phyloP scores from a whole-genome alignment of 805 yeast species.

The Candida vartiovaarae region DNA sequence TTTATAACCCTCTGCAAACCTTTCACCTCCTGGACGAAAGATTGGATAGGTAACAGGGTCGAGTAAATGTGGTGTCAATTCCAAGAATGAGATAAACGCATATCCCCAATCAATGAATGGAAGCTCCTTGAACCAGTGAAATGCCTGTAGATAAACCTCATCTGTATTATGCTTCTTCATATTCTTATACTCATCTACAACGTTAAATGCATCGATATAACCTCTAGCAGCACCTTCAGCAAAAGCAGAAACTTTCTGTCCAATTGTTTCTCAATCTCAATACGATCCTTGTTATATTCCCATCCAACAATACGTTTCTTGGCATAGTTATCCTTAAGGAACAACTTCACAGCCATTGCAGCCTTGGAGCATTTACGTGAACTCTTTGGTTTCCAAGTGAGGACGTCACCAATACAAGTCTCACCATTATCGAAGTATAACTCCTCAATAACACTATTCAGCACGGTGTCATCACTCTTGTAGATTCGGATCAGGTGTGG shows the following conservation, averaged over 20 bases:
- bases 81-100: constrained; percentile 1
- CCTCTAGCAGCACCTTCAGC: background rate
- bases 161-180: background rate
- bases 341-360: background rate
- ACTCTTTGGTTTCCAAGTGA: background rate
- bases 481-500: background rate
- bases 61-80: background rate
- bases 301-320: background rate
- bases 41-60: background rate
- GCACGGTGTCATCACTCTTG: background rate
- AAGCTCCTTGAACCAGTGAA: constrained; percentile 1
- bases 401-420: background rate
- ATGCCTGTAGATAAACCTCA: constrained; percentile 4
- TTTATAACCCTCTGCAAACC: background rate
- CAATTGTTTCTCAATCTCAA: background rate
- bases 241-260: background rate
- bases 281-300: background rate
- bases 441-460: background rate
- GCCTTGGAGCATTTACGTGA: background rate
- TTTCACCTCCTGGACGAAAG: background rate
- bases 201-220: constrained; percentile 1
- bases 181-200: background rate
- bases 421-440: background rate
- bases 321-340: background rate
- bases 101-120: constrained; percentile 8